Evolutionary conservation across 2,329 filamentous ascomycete species (phyloP).

Genomic region (Botrytis porri): DNA sequence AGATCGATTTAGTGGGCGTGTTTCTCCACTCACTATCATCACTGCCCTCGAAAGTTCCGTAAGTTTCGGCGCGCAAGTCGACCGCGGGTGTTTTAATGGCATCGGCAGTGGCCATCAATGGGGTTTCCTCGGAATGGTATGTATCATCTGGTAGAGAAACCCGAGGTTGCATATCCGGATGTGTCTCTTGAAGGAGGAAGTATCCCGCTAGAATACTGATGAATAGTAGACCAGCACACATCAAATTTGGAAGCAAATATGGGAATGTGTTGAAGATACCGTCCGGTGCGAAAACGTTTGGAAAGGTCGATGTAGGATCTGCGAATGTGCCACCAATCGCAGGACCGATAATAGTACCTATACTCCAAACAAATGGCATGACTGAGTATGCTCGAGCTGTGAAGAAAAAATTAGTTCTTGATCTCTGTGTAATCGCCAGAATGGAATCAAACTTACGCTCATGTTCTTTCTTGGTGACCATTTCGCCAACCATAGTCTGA

Average conservation of each 20-base stretch:
- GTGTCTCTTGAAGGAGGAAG: constrained; percentile 81
- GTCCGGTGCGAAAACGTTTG: constrained; percentile 62
- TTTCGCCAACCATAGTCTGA: constrained; percentile 81
- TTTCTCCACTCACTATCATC: constrained; percentile 37
- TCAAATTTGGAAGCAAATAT: constrained; percentile 83
- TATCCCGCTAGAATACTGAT: constrained; percentile 79
- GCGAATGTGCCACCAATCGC: constrained; percentile 86
- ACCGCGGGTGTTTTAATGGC: constrained; percentile 70
- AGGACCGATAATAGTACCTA: constrained; percentile 85
- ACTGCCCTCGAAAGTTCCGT: constrained; percentile 62
- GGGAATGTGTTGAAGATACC: constrained; percentile 76
- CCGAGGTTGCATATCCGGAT: constrained; percentile 72
- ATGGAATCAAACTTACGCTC: constrained; percentile 20
- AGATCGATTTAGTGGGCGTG: constrained; percentile 29
- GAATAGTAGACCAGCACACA: constrained; percentile 73
- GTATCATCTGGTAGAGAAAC: constrained; percentile 47
- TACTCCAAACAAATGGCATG: constrained; percentile 92
- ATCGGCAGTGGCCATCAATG: constrained; percentile 72
- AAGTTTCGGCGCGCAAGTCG: constrained; percentile 73
- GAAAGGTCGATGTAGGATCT: constrained; percentile 72
- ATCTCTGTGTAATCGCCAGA: background rate
- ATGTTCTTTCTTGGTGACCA: constrained; percentile 60
- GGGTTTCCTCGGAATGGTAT: constrained; percentile 56
- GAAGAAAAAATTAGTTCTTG: constrained; percentile 10
- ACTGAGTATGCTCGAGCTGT: constrained; percentile 73